Conservation (phyloP, 345 rosid genomes). For the Turnera subulata region DNA sequence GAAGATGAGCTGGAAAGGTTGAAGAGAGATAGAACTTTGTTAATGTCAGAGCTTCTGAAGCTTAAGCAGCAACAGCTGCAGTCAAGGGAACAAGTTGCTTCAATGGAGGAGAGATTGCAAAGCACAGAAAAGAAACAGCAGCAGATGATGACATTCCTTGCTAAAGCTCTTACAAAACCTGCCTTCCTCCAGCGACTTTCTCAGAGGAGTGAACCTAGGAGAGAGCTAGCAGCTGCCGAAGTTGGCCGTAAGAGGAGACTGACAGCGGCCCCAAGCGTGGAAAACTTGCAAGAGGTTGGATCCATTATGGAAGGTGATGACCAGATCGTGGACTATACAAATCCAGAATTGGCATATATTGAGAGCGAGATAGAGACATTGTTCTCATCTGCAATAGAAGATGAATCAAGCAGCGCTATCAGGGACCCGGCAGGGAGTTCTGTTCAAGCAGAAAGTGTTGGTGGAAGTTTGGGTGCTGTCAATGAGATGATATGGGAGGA, state of each 20-base stretch:
- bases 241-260: conserved; percentile 58
- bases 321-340: conserved; percentile 11
- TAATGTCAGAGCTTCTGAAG: conserved; percentile 52
- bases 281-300: conserved; percentile 32
- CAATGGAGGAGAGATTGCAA: conserved; percentile 50
- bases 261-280: conserved; percentile 43
- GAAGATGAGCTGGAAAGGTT: conserved; percentile 61
- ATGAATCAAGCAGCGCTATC: conserved; percentile 43
- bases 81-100: conserved; percentile 40
- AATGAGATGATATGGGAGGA: conserved; percentile 45
- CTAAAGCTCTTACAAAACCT: conserved; percentile 58
- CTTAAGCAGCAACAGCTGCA: conserved; percentile 69
- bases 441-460: conserved; percentile 9
- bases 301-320: conserved; percentile 10
- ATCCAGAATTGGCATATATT: conserved; percentile 16
- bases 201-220: conserved; percentile 30
- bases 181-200: conserved; percentile 45
- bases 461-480: conserved; percentile 23
- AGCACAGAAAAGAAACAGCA: conserved; percentile 65
- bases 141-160: conserved; percentile 70
- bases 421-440: conserved; percentile 15
- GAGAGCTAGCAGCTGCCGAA: conserved; percentile 32
- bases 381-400: conserved; percentile 39
- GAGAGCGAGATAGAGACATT: conserved; percentile 48
- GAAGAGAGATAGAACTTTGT: conserved; percentile 49